phyloP scores from a whole-genome alignment of 2,329 filamentous ascomycete species.

The Hirsutella minnesotensis region DNA sequence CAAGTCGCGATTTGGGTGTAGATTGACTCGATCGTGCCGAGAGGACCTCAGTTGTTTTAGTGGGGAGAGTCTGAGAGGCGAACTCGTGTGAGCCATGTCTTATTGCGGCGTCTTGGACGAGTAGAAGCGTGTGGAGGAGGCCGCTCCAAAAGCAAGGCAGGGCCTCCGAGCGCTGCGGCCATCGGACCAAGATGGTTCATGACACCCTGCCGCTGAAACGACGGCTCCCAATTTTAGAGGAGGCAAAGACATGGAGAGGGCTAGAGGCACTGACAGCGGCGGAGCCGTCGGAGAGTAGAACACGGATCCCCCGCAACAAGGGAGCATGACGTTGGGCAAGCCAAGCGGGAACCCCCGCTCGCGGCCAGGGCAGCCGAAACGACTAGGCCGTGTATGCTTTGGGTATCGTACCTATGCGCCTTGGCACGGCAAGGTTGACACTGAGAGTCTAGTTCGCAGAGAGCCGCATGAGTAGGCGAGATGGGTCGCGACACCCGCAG shows the following conservation, averaged over 20 bases:
- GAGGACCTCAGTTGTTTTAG: too few species aligned
- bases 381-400: too few species aligned
- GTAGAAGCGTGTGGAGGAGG: neutral
- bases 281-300: neutral
- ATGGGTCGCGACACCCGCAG: neutral
- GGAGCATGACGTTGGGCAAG: neutral
- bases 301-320: neutral
- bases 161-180: constrained; percentile 1
- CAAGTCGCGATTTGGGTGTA: neutral
- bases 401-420: too few species aligned
- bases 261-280: neutral
- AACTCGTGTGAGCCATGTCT: constrained; percentile 4
- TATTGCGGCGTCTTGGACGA: constrained; percentile 2
- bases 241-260: neutral
- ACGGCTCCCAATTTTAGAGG: neutral
- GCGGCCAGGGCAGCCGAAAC: neutral
- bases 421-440: neutral
- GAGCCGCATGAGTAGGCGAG: neutral
- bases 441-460: neutral
- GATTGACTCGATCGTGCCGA: too few species aligned
- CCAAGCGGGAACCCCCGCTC: neutral
- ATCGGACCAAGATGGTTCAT: constrained; percentile 1
- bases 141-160: constrained; percentile 3
- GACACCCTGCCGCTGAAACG: neutral
- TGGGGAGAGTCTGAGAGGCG: neutral